These are phyloP conservation scores for Extremus antarcticus DNA, from an alignment of 495 filamentous ascomycete species.

Conservation along the genomic window DNA sequence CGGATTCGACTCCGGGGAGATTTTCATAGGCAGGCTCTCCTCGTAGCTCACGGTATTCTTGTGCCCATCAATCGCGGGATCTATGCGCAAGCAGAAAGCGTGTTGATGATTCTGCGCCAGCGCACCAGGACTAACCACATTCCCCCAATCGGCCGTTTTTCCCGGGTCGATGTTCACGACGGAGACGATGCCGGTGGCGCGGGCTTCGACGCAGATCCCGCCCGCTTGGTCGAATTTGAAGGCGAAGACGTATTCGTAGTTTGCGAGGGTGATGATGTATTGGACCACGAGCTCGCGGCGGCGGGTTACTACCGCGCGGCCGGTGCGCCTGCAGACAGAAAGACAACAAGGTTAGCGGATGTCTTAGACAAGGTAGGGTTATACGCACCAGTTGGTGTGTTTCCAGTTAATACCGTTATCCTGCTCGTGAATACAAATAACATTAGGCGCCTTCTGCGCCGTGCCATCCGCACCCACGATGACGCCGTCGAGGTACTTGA, in stretches of 20 bases:
- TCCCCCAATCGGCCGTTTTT: slow-evolving; percentile 36
- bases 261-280: slow-evolving; percentile 29
- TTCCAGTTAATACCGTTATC: slow-evolving; percentile 30
- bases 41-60: slow-evolving; percentile 41
- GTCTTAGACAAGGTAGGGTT: too few species aligned
- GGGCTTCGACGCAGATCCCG: slow-evolving; percentile 24
- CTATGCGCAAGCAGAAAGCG: slow-evolving; percentile 43
- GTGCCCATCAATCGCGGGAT: slow-evolving; percentile 44
- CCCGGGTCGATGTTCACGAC: slow-evolving; percentile 28
- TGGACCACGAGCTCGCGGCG: slow-evolving; percentile 27
- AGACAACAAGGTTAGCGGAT: too few species aligned
- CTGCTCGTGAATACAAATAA: slow-evolving; percentile 27
- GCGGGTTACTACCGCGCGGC: slow-evolving; percentile 23
- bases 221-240: slow-evolving; percentile 25
- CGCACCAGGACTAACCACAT: slow-evolving; percentile 31
- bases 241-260: slow-evolving; percentile 31
- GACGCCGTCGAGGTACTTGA: slow-evolving; percentile 46
- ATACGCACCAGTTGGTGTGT: slow-evolving; percentile 48
- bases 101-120: slow-evolving; percentile 38
- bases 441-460: slow-evolving; percentile 30
- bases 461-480: slow-evolving; percentile 46
- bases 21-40: slow-evolving; percentile 28
- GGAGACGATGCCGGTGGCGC: slow-evolving; percentile 30
- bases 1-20: slow-evolving; percentile 24
- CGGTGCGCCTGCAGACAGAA: too few species aligned